Conservation (phyloP, 805 yeast genomes). For the Myxozyma melibiosi region DNA sequence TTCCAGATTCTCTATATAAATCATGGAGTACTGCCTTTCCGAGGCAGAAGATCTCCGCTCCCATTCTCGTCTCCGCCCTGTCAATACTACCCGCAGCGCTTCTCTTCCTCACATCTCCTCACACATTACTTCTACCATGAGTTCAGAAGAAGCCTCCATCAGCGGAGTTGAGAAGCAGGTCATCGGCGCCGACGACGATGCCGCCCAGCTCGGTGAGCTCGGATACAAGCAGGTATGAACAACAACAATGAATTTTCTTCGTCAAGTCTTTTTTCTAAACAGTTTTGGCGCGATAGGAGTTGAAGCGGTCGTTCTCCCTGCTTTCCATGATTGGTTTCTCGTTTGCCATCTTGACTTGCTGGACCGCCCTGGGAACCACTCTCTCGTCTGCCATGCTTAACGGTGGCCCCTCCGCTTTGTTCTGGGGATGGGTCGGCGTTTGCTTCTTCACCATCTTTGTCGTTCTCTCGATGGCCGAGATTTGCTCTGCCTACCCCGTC, state of each 20-base stretch:
- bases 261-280: slow-evolving; percentile 44
- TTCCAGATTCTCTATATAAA: background rate
- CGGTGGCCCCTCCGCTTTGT: slow-evolving; percentile 63
- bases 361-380: slow-evolving; percentile 68
- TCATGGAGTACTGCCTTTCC: too few species aligned
- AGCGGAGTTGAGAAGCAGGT: slow-evolving; percentile 1
- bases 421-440: slow-evolving; percentile 65
- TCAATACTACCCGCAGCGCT: background rate
- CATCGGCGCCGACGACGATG: slow-evolving; percentile 10
- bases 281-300: slow-evolving; percentile 43
- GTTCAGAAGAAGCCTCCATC: background rate
- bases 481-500: slow-evolving; percentile 67
- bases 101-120: background rate
- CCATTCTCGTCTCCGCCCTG: background rate
- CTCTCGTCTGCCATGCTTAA: slow-evolving; percentile 61
- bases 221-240: slow-evolving; percentile 38
- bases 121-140: background rate
- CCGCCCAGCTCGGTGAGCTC: slow-evolving; percentile 24
- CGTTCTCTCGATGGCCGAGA: slow-evolving; percentile 65
- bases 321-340: slow-evolving; percentile 53
- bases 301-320: slow-evolving; percentile 59
- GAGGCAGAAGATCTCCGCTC: too few species aligned
- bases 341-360: slow-evolving; percentile 63
- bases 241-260: slow-evolving; percentile 47
- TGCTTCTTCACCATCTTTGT: slow-evolving; percentile 58